phyloP scores from a whole-genome alignment of 2,329 filamentous ascomycete species.

The Rugonectria rugulosa region DNA sequence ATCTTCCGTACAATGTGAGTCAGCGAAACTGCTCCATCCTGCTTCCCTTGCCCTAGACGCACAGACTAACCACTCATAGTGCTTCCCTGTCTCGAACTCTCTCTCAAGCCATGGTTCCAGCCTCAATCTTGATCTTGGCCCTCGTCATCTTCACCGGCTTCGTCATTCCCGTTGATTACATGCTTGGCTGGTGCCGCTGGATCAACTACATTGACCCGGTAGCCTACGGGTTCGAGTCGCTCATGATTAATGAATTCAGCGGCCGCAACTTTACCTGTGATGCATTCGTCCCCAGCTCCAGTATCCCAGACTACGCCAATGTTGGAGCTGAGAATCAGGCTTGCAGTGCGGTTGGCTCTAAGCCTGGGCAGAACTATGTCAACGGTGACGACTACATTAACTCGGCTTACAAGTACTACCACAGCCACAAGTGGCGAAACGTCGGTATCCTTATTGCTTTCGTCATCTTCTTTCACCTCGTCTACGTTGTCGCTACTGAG shows the following conservation, averaged over 20 bases:
- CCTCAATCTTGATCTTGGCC: constrained; percentile 47
- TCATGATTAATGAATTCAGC: constrained; percentile 73
- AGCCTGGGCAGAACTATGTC: constrained; percentile 53
- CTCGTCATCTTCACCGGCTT: constrained; percentile 58
- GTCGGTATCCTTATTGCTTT: constrained; percentile 64
- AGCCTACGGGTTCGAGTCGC: constrained; percentile 70
- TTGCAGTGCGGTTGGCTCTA: constrained; percentile 58
- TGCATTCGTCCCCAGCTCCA: constrained; percentile 32
- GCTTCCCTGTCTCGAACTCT: constrained; percentile 60
- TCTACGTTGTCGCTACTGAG: constrained; percentile 60
- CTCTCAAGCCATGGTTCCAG: constrained; percentile 53
- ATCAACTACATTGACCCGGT: constrained; percentile 73
- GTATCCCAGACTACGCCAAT: constrained; percentile 42
- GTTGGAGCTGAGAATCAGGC: constrained; percentile 43
- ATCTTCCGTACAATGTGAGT: constrained; percentile 56
- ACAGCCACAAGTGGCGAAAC: constrained; percentile 62
- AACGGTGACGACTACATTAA: constrained; percentile 57
- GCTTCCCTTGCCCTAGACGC: too few relatives aligned
- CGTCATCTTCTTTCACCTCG: constrained; percentile 53
- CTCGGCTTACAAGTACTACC: constrained; percentile 55
- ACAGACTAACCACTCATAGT: constrained; percentile 18
- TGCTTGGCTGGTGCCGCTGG: constrained; percentile 73
- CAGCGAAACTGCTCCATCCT: accelerated
- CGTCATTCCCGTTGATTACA: constrained; percentile 51
- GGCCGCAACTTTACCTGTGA: constrained; percentile 39